Base-by-base conservation (phyloP, 441 rosid genomes). In the Populus hybrid region DNA sequence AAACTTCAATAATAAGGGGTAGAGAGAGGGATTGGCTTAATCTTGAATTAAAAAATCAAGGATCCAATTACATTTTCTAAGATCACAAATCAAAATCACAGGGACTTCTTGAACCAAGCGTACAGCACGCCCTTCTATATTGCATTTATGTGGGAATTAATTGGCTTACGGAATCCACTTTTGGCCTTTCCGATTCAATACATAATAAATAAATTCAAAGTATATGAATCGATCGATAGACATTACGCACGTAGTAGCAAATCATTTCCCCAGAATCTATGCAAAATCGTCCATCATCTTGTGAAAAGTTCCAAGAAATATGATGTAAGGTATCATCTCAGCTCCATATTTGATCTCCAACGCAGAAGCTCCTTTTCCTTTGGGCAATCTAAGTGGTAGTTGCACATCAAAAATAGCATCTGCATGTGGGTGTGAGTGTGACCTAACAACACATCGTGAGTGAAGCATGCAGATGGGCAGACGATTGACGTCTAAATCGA, bases 391-490 rank as follows among this genome's bases (percentile, higher is more conserved):
- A 21, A 53, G n/a, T 53, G 56, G 71, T 31, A 68, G 35, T 33
- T 42, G 45, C 42, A 76, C 33, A 75, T n/a, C n/a, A 38, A 68
- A 29, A 31, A 29, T 12, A 69, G 70, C 50, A 71, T 11, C 24
- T 38, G 75, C 81, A 81, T 79, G 77, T 71, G 80, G 67, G 59
- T 35, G 1, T 69, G 80, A 78, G n/a, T n/a, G n/a, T n/a, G n/a
- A n/a, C 82, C 26, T 76, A 71, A 61, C 59, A 71, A 76, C 12
- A 36, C 6, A 81, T 40, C 42, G 29, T 29, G 12, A 67, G 24
- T 42, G 68, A 72, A 31, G 50, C 45, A 45, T 42, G 23, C 12
- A 23, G 28, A 74, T 40, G 66, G 23, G 56, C 2, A 63, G 14
- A 59, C 11, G 10, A 7, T 68, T 50, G 84, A 82, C 38, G 86